phyloP scores from a whole-genome alignment of 1,139 yeast species.

The Saccharomyces hybrid region DNA sequence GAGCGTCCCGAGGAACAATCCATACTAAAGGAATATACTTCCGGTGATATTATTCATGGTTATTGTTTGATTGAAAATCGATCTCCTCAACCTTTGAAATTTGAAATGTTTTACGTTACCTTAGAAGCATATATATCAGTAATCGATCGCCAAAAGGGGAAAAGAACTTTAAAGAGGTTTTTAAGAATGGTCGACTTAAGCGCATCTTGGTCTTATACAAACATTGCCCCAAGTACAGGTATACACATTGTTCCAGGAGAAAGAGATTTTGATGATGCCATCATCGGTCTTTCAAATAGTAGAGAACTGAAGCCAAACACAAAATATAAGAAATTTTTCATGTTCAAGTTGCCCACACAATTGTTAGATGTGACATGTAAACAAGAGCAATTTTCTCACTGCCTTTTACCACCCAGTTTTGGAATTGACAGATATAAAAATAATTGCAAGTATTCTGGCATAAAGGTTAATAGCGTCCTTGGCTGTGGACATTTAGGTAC shows the following conservation, averaged over 20 bases:
- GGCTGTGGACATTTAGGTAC: slow-evolving; percentile 38
- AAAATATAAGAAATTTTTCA: slow-evolving; percentile 54
- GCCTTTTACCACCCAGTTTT: slow-evolving; percentile 56
- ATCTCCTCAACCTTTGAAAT: slow-evolving; percentile 38
- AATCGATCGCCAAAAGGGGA: slow-evolving; percentile 25
- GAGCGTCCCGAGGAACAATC: slow-evolving; percentile 31
- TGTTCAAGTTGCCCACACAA: slow-evolving; percentile 53
- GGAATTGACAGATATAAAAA: slow-evolving; percentile 45
- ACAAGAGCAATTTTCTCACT: slow-evolving; percentile 46
- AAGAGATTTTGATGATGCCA: slow-evolving; percentile 43
- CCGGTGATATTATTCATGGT: slow-evolving; percentile 53
- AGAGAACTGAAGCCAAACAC: slow-evolving; percentile 44
- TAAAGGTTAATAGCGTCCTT: slow-evolving; percentile 28
- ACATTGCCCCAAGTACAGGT: slow-evolving; percentile 39
- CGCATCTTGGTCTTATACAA: slow-evolving; percentile 38
- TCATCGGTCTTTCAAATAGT: slow-evolving; percentile 46
- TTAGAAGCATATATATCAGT: slow-evolving; percentile 43
- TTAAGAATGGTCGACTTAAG: slow-evolving; percentile 39
- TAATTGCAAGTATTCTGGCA: slow-evolving; percentile 30
- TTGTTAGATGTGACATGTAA: slow-evolving; percentile 52
- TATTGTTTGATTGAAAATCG: slow-evolving; percentile 42
- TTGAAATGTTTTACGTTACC: slow-evolving; percentile 52
- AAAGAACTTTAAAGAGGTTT: slow-evolving; percentile 33
- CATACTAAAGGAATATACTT: slow-evolving; percentile 41
- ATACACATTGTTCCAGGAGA: slow-evolving; percentile 41